These are phyloP conservation scores for Serpula lacrymans DNA, from an alignment of 768 basidiomycete species.

Conservation along the genomic window DNA sequence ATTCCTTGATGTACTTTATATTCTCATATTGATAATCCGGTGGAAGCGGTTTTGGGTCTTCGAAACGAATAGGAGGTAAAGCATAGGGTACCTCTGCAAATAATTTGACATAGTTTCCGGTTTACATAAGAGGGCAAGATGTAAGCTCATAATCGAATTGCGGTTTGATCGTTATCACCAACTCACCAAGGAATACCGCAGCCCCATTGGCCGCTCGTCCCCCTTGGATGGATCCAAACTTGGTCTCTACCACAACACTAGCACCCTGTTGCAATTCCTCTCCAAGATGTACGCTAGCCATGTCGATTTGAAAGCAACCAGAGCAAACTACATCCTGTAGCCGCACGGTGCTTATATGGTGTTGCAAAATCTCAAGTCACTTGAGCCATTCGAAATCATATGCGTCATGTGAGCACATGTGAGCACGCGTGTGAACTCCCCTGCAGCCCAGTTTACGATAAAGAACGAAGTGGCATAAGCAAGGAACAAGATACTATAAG, in stretches of 20 bases:
- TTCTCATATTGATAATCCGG: conserved; percentile 50
- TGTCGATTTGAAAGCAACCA: conserved; percentile 2
- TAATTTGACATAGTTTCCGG: not conserved
- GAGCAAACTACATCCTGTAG: no score
- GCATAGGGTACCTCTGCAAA: conserved; percentile 80
- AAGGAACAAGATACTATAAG: no score
- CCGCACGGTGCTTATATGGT: no score
- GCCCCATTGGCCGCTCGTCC: conserved; percentile 59
- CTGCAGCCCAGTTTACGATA: no score
- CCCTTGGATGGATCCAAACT: conserved; percentile 53
- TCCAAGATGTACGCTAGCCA: conserved; percentile 41
- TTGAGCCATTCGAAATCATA: no score
- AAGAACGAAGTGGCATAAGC: no score
- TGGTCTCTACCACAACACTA: conserved; percentile 50
- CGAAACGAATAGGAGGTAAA: conserved; percentile 59
- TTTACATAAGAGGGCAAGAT: not conserved
- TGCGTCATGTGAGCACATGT: no score
- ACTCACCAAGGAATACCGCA: conserved; percentile 60
- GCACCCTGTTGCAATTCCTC: conserved; percentile 48
- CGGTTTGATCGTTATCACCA: not conserved
- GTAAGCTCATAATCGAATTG: not conserved
- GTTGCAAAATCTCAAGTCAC: no score
- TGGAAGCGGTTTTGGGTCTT: conserved; percentile 59
- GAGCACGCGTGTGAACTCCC: no score
- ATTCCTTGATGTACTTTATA: conserved; percentile 60